Evolutionary conservation across 768 basidiomycete species (phyloP).

Genomic region (Suillus discolor): DNA sequence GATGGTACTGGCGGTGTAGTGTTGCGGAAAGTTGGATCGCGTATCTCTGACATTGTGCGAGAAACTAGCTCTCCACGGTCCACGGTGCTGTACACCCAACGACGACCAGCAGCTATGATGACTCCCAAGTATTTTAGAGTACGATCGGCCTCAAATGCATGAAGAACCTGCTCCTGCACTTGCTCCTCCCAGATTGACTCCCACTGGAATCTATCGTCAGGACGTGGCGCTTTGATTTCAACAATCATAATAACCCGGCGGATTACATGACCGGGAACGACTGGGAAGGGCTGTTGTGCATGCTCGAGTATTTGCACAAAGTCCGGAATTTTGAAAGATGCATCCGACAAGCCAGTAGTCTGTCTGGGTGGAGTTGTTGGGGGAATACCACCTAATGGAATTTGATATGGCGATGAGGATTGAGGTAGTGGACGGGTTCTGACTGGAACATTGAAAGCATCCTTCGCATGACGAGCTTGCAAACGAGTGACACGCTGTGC

Average conservation of each 20-base stretch:
- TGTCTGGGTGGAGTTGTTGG: not conserved
- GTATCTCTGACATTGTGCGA: not conserved
- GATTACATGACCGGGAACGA: not conserved
- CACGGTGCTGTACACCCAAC: not conserved
- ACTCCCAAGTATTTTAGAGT: constrained; percentile 4
- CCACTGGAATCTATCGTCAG: not conserved
- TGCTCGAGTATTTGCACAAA: not conserved
- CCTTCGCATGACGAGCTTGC: not conserved
- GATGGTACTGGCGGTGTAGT: not conserved
- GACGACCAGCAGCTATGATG: constrained; percentile 6
- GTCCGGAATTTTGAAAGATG: not conserved
- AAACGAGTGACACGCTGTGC: not conserved
- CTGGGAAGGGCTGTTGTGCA: not conserved
- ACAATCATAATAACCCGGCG: constrained; percentile 1
- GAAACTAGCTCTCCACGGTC: not conserved
- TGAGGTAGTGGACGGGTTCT: not conserved
- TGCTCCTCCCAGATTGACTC: not conserved
- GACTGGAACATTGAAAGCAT: not conserved
- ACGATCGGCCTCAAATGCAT: not conserved
- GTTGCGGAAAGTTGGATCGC: not conserved
- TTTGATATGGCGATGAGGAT: not conserved
- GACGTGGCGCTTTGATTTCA: constrained; percentile 3
- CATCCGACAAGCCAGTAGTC: not conserved
- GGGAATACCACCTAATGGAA: not conserved
- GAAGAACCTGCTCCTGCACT: not conserved